phyloP scores from a whole-genome alignment of 2,329 filamentous ascomycete genomes.

The Pyrenophora graminea region DNA sequence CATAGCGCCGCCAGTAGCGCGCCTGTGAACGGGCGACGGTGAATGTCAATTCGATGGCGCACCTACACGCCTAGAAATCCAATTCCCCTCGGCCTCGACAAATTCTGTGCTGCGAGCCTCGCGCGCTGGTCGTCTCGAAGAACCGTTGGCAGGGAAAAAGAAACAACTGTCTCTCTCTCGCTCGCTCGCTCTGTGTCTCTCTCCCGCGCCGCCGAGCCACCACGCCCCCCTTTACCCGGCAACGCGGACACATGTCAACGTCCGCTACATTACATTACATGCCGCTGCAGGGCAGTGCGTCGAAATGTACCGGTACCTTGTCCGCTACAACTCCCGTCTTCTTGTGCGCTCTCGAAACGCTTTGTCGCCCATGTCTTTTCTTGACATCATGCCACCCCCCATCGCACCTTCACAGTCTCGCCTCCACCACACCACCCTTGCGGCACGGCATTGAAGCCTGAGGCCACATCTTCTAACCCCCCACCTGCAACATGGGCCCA shows the following conservation, averaged over 20 bases:
- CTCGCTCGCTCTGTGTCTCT: neutral
- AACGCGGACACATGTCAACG: neutral
- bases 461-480: constrained; percentile 3
- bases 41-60: constrained; percentile 11
- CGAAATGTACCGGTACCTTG: neutral
- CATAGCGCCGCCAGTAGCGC: neutral
- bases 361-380: too few species aligned
- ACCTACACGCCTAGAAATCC: constrained; percentile 9
- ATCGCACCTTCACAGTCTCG: too few species aligned
- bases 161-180: too few species aligned
- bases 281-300: constrained; percentile 10
- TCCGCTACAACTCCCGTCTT: constrained; percentile 5
- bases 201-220: too few species aligned
- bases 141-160: neutral
- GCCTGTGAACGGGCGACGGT: constrained; percentile 5
- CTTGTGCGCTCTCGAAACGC: neutral
- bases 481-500: neutral
- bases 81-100: constrained; percentile 1
- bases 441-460: constrained; percentile 25
- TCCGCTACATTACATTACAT: neutral
- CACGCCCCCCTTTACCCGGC: constrained; percentile 1
- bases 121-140: too few species aligned
- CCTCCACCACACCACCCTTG: constrained; percentile 4
- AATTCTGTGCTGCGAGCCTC: neutral
- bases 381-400: too few species aligned